A percentile compares a stretch with the other conserved stretches of the same genome.
These are phyloP conservation scores for Magnusiomyces paraingens DNA, from an alignment of 1,139 yeast genomes.

Conservation along the genomic window DNA sequence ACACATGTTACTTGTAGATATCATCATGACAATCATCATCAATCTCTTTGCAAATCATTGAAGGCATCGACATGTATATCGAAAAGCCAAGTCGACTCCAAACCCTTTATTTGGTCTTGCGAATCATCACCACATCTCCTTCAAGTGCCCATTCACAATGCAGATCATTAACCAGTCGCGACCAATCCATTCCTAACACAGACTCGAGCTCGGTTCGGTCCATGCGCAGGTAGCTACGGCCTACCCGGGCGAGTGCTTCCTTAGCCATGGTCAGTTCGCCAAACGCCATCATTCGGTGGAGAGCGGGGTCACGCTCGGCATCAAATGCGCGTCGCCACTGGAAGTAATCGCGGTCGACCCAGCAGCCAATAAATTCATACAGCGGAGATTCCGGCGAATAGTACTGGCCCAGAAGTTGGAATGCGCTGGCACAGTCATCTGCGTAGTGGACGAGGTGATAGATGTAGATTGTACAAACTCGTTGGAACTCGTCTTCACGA, in stretches of 20 bases:
- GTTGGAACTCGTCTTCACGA: conserved; percentile 7
- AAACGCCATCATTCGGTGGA: conserved; percentile 19
- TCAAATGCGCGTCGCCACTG: conserved; percentile 19
- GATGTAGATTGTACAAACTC: conserved; percentile 18
- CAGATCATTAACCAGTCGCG: not conserved
- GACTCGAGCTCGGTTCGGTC: not conserved
- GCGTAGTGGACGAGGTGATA: conserved; percentile 21
- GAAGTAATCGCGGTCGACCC: conserved; percentile 22
- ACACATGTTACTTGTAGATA: too few species aligned
- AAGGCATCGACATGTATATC: too few species aligned
- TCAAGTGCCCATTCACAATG: conserved; percentile 1
- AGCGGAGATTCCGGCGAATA: conserved; percentile 17
- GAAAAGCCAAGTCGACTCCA: too few species aligned
- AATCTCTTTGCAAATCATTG: not conserved
- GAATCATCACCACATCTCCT: not conserved
- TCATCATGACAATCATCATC: not conserved
- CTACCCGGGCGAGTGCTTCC: conserved; percentile 15
- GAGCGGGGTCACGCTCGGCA: conserved; percentile 18
- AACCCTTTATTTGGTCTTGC: not conserved
- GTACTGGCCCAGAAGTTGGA: conserved; percentile 18
- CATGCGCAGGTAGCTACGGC: not conserved
- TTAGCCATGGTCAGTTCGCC: conserved; percentile 19
- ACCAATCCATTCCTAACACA: not conserved
- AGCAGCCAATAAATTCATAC: conserved; percentile 18
- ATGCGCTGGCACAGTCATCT: conserved; percentile 17